Percentiles rank a stretch among this genome's conserved stretches.
Conservation (phyloP, 2,329 filamentous ascomycete species). For the Sclerotinia spermophila region DNA sequence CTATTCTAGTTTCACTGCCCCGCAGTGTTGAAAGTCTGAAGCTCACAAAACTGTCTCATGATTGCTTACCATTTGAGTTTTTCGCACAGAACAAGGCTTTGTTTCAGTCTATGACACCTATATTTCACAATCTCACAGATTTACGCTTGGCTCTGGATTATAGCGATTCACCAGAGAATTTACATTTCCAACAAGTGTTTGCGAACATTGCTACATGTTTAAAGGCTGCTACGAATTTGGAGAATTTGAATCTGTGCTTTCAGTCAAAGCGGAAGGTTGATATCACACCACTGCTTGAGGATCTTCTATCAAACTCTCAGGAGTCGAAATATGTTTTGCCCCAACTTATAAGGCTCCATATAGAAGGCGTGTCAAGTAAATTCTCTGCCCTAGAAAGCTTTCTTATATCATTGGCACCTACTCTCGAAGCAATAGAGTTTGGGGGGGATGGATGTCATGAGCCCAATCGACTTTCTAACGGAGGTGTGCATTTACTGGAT, state of each 20-base stretch:
- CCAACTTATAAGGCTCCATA: neutral
- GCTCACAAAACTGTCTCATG: conserved; percentile 28
- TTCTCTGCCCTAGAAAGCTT: neutral
- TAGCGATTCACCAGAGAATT: conserved; percentile 14
- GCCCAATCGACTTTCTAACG: conserved; percentile 41
- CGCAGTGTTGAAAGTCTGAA: neutral
- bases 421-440: conserved; percentile 42
- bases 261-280: conserved; percentile 21
- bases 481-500: conserved; percentile 45
- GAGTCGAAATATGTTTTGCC: neutral
- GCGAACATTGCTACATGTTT: conserved; percentile 26
- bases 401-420: conserved; percentile 30
- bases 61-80: conserved; percentile 34
- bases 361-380: conserved; percentile 7
- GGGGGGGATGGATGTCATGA: conserved; percentile 44
- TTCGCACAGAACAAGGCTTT: conserved; percentile 26
- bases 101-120: conserved; percentile 21
- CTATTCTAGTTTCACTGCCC: conserved; percentile 22
- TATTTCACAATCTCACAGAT: conserved; percentile 24
- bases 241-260: conserved; percentile 25
- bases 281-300: neutral
- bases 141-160: conserved; percentile 29
- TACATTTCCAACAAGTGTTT: conserved; percentile 22
- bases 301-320: neutral
- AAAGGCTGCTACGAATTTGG: conserved; percentile 20